A percentile compares a stretch with the other conserved stretches of the same genome.
Evolutionary conservation across 805 yeast genomes (phyloP).

Genomic region (Nakazawaea laoshanensis): DNA sequence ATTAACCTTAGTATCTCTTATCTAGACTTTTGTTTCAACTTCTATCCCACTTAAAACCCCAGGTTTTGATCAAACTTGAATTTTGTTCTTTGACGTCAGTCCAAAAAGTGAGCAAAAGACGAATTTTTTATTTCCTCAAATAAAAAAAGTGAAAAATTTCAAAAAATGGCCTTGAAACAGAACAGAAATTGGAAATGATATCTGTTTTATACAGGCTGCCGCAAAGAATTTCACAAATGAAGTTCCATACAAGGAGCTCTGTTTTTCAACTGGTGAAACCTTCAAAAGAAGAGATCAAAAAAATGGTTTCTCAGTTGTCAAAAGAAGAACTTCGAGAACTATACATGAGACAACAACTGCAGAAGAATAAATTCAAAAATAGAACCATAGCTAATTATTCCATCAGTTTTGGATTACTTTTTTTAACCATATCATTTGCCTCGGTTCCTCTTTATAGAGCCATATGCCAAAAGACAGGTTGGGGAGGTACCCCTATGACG

Average conservation of each 20-base stretch:
- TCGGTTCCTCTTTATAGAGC: constrained; percentile 92
- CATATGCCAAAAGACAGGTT: constrained; percentile 90
- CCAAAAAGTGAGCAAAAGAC: too few species aligned
- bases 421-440: constrained; percentile 74
- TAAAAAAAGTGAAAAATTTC: neutral
- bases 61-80: too few species aligned
- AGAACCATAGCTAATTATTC: constrained; percentile 58
- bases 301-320: constrained; percentile 21
- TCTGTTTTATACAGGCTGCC: too few species aligned
- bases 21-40: too few species aligned
- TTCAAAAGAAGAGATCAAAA: constrained; percentile 8
- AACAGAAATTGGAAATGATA: too few species aligned
- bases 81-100: too few species aligned
- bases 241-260: neutral
- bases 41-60: too few species aligned
- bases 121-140: neutral
- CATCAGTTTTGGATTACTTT: constrained; percentile 58
- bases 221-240: too few species aligned
- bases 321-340: constrained; percentile 21
- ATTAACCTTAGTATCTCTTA: too few species aligned
- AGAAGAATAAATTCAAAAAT: constrained; percentile 26
- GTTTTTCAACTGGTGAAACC: constrained; percentile 1
- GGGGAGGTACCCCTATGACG: constrained; percentile 92
- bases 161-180: too few species aligned
- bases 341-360: constrained; percentile 17